Evolutionary conservation across 2,329 filamentous ascomycete species (phyloP).

Genomic region (Aaosphaeria pasadenensis): DNA sequence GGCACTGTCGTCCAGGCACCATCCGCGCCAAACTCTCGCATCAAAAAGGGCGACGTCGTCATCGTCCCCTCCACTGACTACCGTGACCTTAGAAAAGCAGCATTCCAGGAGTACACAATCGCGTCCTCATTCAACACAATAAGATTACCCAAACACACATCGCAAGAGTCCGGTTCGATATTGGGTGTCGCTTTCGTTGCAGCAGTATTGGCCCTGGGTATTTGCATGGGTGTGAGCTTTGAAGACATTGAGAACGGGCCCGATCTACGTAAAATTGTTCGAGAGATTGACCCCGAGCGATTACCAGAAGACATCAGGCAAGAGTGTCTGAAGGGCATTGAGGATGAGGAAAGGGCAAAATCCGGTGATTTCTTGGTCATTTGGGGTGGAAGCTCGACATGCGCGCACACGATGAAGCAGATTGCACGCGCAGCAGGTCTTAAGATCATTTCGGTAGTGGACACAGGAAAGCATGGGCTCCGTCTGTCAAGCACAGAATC

Average conservation of each 20-base stretch:
- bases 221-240: constrained; percentile 70
- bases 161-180: constrained; percentile 57
- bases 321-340: constrained; percentile 61
- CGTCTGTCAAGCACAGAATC: constrained; percentile 34
- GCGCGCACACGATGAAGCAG: constrained; percentile 64
- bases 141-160: constrained; percentile 55
- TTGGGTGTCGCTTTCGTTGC: constrained; percentile 72
- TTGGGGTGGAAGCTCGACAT: constrained; percentile 72
- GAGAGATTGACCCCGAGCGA: constrained; percentile 42
- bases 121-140: constrained; percentile 64
- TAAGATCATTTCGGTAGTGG: constrained; percentile 63
- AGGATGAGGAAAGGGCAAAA: constrained; percentile 51
- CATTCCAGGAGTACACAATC: constrained; percentile 68
- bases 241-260: constrained; percentile 52
- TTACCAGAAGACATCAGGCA: constrained; percentile 60
- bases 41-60: constrained; percentile 42
- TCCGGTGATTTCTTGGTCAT: constrained; percentile 68
- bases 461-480: constrained; percentile 64
- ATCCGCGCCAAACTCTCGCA: constrained; percentile 36
- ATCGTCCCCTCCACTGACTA: constrained; percentile 74
- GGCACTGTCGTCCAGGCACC: constrained; percentile 58
- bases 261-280: constrained; percentile 55
- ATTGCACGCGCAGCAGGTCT: constrained; percentile 66
- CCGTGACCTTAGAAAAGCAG: constrained; percentile 67
- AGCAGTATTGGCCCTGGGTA: constrained; percentile 62